A percentile compares a stretch with the other conserved stretches of the same genome.
Evolutionary conservation across 371 early-diverging fungal genomes (phyloP).

Genomic region (Lichtheimia ornata): DNA sequence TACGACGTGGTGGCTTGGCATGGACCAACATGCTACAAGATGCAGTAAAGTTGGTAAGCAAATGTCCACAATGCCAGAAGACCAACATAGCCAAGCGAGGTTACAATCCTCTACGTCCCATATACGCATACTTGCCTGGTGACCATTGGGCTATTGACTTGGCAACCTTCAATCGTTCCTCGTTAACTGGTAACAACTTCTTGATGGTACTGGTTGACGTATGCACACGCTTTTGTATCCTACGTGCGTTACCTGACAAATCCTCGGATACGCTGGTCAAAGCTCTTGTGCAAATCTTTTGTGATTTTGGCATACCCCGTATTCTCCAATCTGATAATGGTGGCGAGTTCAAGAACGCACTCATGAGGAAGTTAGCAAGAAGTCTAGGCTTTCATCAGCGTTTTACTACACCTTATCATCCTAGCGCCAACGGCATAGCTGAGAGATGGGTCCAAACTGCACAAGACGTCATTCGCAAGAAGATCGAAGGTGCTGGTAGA

Average conservation of each 20-base stretch:
- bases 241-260: constrained; percentile 21
- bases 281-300: constrained; percentile 16
- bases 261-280: constrained; percentile 11
- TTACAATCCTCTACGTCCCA: constrained; percentile 21
- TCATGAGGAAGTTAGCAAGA: constrained; percentile 9
- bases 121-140: constrained; percentile 14
- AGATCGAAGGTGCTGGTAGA: constrained; percentile 10
- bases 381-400: constrained; percentile 3
- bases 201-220: constrained; percentile 25
- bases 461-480: constrained; percentile 12
- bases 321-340: constrained; percentile 26
- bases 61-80: constrained; percentile 18
- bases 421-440: not conserved
- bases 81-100: constrained; percentile 11
- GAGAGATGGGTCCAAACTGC: constrained; percentile 16
- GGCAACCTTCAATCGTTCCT: constrained; percentile 19
- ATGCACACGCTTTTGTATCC: constrained; percentile 18
- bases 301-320: constrained; percentile 21
- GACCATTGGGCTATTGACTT: too few relatives aligned
- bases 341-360: constrained; percentile 19
- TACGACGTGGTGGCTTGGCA: constrained; percentile 1
- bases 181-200: constrained; percentile 11
- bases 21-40: constrained; percentile 23
- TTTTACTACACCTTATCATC: constrained; percentile 6
- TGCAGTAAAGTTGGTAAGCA: constrained; percentile 7